Base-by-base conservation (phyloP, 2,329 filamentous ascomycete species). In the Aspergillus fructus region DNA sequence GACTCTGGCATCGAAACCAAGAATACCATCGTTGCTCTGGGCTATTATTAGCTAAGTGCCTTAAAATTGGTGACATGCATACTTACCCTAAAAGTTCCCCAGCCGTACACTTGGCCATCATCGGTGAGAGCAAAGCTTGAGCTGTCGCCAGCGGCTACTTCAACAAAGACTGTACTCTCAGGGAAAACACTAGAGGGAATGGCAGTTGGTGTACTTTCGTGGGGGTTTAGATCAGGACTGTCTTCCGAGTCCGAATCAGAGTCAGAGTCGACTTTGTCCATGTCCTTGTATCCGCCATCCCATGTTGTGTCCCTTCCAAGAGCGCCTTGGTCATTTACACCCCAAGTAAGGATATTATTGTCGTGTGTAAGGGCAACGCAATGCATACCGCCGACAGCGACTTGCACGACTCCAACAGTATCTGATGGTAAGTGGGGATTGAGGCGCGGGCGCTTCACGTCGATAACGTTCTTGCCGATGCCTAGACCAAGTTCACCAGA, bases 401-500 rank as follows among this genome's bases (percentile, higher is more conserved):
- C 75, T 73, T 90, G 86, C 2, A 94, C 89, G 37, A 94, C 85
- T 46, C 86, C 84, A 53, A 87, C 82, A 39, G 77, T 77, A 59
- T 81, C 77, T 3, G 82, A 76, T 24, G 78, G 74, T 41, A 91
- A 79, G 57, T 82, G 78, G 48, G 81, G 76, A 69, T 91, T 91
- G 58, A 89, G 76, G 52, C 89, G 87, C 17, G 91, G 91, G 30
- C 88, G 85, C 78, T 88, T 89, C 64, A 91, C 88, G 64, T 92
- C 88, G 63, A 89, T 85, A 41, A 82, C 77, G 65, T 85, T 85
- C 69, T 85, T 86, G 59, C 82, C 85, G 2, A 81, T 75, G 39
- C 91, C 91, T 17, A 96, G 83, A 39, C 90, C 91, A 45, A 96
- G 87, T 77, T 96, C 91, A 64, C 90, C 90, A n/a, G 86, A 87